Base-by-base conservation (phyloP, 768 basidiomycete genomes). In the Leccinum disarticulatum region DNA sequence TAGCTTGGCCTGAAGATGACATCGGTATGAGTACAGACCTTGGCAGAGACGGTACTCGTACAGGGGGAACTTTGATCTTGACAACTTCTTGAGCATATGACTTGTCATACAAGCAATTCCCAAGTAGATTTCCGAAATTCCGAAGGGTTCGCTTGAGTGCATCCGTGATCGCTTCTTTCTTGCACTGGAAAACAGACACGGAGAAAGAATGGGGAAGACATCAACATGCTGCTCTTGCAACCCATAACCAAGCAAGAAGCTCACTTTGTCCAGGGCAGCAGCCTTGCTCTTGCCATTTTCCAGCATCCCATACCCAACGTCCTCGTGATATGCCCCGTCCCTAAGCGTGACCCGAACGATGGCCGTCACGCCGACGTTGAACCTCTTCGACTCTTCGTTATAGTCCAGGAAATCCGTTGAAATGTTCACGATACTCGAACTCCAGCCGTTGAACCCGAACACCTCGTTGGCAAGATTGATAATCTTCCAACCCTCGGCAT, bases 401-500 rank as follows among this genome's bases (percentile, higher is more conserved):
- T 76, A 83, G 70, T 98, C 96, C 58, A 88, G 73, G 71, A 90
- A 91, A 67, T 92, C 91, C 3, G 87, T 90, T 8, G 84, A 83
- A 35, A 97, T 74, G 56, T 70, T 90, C 61, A 91, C 82, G 51
- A 96, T 79, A 52, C 74, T 88, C 2, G 92, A 90, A 61, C 88
- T 91, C 95, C 94, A 95, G 27, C 95, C 97, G 63, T 98, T 93
- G 79, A 94, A 98, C 1, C 96, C 96, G 75, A 99, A 98, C 47
- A 98, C 91, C 64, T 99, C 96, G 71, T 99, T 99, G 2, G 96
- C 97, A 25, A 99, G 81, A 69, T 95, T 96, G 74, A 99, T 97
- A 38, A 95, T 88, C 76, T 93, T 95, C 96, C 96, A 98, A 0
- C 96, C 97, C 71, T 98, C 96, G 1, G 90, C 89, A 69, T 99